Percentiles rank a stretch among this genome's conserved stretches.
phyloP scores from a whole-genome alignment of 768 basidiomycete genomes.

The Lactifluus subvellereus region DNA sequence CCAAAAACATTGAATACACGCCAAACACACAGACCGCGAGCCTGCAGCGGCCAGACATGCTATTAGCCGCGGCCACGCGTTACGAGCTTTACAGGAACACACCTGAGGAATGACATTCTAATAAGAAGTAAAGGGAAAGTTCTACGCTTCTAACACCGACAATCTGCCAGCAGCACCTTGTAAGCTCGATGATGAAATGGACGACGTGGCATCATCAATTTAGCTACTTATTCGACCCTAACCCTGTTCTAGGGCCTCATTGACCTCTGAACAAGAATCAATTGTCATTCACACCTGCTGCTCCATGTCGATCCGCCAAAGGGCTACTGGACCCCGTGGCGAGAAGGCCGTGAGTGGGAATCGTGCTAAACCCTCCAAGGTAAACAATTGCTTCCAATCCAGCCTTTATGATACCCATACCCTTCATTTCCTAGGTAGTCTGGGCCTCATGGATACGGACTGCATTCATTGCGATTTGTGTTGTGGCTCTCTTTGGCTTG shows the following conservation, averaged over 20 bases:
- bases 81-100: neutral
- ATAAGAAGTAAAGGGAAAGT: neutral
- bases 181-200: neutral
- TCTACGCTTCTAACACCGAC: neutral
- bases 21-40: conserved; percentile 24
- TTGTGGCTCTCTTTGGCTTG: neutral
- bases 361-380: neutral
- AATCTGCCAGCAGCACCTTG: neutral
- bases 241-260: conserved; percentile 1
- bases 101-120: conserved; percentile 21
- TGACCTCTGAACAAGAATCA: too few species aligned
- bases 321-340: neutral
- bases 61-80: neutral
- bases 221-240: neutral
- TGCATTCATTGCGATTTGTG: neutral
- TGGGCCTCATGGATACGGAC: neutral
- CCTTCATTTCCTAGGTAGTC: neutral
- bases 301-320: conserved; percentile 5
- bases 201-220: conserved; percentile 7
- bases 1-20: conserved; percentile 25
- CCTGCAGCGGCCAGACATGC: neutral
- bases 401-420: neutral
- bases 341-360: neutral
- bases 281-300: too few species aligned
- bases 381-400: neutral